Conservation (phyloP, 805 yeast genomes). For the Starmerella lactis-condensi region DNA sequence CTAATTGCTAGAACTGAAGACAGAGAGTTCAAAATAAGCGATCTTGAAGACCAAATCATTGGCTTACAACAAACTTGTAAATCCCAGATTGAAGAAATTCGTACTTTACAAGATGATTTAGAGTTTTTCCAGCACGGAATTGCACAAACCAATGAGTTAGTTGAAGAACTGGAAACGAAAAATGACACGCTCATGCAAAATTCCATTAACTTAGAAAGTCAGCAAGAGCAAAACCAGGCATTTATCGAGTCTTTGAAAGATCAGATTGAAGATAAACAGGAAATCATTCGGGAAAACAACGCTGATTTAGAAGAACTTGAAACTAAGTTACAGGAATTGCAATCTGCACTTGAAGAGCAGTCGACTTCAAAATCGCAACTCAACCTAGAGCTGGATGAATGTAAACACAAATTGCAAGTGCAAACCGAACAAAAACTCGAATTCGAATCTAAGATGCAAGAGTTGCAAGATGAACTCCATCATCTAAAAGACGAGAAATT, state of each 20-base stretch:
- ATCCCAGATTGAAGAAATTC: background rate
- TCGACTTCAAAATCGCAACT: no score
- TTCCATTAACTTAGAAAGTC: background rate
- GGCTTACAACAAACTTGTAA: no score
- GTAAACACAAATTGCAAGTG: no score
- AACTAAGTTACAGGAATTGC: background rate
- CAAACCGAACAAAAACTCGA: no score
- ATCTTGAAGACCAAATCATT: background rate
- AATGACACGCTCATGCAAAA: background rate
- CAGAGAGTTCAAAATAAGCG: no score
- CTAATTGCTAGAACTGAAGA: no score
- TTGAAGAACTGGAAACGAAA: background rate
- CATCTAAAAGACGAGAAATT: no score
- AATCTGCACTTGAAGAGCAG: no score
- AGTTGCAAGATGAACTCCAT: no score
- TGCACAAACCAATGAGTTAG: background rate
- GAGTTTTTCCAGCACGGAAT: background rate
- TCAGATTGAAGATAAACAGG: background rate
- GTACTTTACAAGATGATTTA: background rate
- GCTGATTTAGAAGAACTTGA: constrained; percentile 1
- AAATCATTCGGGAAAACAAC: background rate
- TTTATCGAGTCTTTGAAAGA: background rate
- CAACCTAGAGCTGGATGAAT: no score
- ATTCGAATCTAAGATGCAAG: no score
- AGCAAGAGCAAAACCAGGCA: background rate